Percentiles rank a stretch among this genome's conserved stretches.
Conservation (phyloP, 2,329 filamentous ascomycete genomes). For the Pseudogymnoascus sp. region DNA sequence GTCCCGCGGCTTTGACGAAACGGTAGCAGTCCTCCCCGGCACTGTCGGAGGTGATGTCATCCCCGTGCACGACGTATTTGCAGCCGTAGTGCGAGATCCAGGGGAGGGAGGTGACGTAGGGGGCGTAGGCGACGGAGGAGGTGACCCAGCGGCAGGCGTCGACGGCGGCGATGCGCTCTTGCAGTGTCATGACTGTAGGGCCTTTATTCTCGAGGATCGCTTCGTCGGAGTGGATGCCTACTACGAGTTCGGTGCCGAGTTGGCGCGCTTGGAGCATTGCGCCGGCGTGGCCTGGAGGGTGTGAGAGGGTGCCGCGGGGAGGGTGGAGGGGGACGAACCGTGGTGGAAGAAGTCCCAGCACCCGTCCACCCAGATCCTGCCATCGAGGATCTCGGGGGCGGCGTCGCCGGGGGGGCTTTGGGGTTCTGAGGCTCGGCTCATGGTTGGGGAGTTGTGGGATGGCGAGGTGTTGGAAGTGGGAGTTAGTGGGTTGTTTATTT, state of each 20-base stretch:
- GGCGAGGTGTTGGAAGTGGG: neutral
- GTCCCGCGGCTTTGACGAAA: constrained; percentile 86
- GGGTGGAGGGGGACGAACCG: constrained; percentile 42
- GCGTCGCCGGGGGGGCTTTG: constrained; percentile 22
- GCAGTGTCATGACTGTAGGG: constrained; percentile 90
- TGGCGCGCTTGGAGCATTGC: constrained; percentile 94
- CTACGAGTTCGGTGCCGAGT: constrained; percentile 78
- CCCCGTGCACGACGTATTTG: constrained; percentile 90
- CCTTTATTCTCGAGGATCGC: constrained; percentile 95
- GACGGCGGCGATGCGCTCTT: constrained; percentile 81
- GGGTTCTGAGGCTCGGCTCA: neutral
- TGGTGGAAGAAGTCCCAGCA: constrained; percentile 99
- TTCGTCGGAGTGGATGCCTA: constrained; percentile 93
- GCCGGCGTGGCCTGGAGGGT: constrained; percentile 70
- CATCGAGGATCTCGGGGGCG: constrained; percentile 37
- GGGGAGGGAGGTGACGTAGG: constrained; percentile 86
- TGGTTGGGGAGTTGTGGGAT: neutral
- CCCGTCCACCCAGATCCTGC: constrained; percentile 94
- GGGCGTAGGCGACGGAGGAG: constrained; percentile 71
- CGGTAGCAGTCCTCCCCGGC: constrained; percentile 94
- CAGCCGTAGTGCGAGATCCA: constrained; percentile 97
- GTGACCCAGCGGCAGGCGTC: constrained; percentile 95
- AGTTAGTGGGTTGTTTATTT: constrained; percentile 7
- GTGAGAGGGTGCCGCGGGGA: neutral
- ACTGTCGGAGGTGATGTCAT: constrained; percentile 94